These are phyloP conservation scores for Ophiostoma himal-ulmi DNA, from an alignment of 2,329 filamentous ascomycete species.

Conservation along the genomic window DNA sequence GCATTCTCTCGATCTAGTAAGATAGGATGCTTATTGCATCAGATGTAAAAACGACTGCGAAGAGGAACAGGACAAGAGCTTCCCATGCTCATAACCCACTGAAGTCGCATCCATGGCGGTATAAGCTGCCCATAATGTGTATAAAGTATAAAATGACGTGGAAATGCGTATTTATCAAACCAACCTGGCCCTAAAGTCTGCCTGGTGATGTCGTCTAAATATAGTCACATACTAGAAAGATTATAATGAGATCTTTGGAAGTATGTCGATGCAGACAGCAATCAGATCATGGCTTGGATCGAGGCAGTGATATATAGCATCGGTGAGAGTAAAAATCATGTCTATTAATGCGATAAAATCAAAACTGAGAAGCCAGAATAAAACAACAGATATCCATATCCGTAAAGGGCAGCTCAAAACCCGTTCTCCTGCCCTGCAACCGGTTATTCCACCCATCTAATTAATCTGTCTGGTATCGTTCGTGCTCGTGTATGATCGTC, in stretches of 20 bases:
- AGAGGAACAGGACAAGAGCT: not conserved
- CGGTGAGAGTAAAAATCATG: not conserved
- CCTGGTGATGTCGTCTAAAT: not conserved
- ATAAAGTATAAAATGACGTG: not conserved
- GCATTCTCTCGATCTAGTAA: not conserved
- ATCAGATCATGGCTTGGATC: not conserved
- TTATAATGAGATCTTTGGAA: no score
- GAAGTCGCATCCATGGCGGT: not conserved
- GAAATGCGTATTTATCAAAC: not conserved
- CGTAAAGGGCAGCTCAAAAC: not conserved
- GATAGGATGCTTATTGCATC: not conserved
- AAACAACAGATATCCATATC: not conserved
- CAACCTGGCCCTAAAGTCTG: not conserved
- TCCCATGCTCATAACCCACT: not conserved
- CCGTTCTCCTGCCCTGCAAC: not conserved
- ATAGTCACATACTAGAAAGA: not conserved
- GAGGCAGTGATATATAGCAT: not conserved
- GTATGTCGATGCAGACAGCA: not conserved
- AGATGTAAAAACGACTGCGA: not conserved
- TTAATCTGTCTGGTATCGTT: not conserved
- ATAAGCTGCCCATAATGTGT: not conserved
- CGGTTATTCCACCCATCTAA: not conserved
- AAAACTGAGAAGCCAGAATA: not conserved
- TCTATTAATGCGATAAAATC: not conserved
- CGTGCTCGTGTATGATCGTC: slow-evolving; percentile 2